Percentiles rank a stretch among this genome's conserved stretches.
Conservation (phyloP, 306 rosid genomes). For the Cucurbita moschata region DNA sequence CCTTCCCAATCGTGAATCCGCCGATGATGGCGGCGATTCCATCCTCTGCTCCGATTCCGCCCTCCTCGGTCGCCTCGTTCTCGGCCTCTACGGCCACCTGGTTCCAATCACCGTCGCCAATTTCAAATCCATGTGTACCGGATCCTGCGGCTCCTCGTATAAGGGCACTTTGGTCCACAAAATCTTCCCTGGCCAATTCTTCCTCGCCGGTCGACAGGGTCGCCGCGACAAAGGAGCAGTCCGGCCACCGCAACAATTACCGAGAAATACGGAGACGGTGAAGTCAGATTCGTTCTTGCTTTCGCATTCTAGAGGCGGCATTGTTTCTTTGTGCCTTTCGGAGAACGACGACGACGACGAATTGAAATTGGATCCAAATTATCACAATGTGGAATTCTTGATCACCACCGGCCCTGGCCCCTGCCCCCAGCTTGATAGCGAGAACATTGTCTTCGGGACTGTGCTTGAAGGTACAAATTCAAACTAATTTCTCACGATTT, state of each 20-base stretch:
- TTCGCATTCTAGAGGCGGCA: constrained; percentile 57
- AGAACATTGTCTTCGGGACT: constrained; percentile 69
- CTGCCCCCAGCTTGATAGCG: constrained; percentile 63
- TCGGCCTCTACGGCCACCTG: constrained; percentile 75
- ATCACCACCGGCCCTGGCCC: constrained; percentile 91
- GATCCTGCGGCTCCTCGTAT: constrained; percentile 34
- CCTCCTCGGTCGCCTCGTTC: constrained; percentile 54
- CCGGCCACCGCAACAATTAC: constrained; percentile 38
- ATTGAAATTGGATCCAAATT: constrained; percentile 49
- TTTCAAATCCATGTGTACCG: constrained; percentile 63
- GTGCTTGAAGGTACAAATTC: constrained; percentile 59
- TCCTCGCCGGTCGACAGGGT: constrained; percentile 79
- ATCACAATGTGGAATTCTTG: constrained; percentile 68
- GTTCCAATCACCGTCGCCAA: constrained; percentile 67
- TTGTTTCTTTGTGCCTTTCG: constrained; percentile 59
- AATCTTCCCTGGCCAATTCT: constrained; percentile 59
- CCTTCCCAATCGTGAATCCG: constrained; percentile 41
- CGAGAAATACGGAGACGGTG: constrained; percentile 55
- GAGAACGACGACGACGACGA: constrained; percentile 75
- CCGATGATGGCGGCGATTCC: constrained; percentile 15
- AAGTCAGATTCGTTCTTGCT: constrained; percentile 48
- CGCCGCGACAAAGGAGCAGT: constrained; percentile 75
- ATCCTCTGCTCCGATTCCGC: constrained; percentile 66
- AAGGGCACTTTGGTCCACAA: constrained; percentile 63
- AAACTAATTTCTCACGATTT: not conserved